A percentile compares a stretch with the other conserved stretches of the same genome.
phyloP scores from a whole-genome alignment of 1,139 yeast species.

The Diutina mesorugosa region DNA sequence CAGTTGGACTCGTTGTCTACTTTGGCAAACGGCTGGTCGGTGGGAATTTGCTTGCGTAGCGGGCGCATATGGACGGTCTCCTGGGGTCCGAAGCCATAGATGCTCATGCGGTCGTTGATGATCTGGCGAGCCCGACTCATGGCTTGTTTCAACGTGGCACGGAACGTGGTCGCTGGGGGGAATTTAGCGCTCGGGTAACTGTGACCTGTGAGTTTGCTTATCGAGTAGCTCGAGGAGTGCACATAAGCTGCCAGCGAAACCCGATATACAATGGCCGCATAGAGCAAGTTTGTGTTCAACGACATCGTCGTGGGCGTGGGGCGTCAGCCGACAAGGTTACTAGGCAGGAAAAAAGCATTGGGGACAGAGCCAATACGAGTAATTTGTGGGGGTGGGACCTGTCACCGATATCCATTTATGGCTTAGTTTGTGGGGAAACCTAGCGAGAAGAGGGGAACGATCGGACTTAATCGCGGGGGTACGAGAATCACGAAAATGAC shows the following conservation, averaged over 20 bases:
- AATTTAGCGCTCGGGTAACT: not conserved
- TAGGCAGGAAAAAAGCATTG: too few species aligned
- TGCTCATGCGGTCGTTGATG: not conserved
- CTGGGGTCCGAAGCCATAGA: not conserved
- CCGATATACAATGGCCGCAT: not conserved
- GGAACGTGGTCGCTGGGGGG: not conserved
- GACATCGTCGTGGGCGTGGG: not conserved
- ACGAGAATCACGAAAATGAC: too few species aligned
- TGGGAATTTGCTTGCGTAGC: constrained; percentile 13
- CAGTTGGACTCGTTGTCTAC: constrained; percentile 7
- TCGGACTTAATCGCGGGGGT: not conserved
- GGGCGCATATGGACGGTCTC: constrained; percentile 6
- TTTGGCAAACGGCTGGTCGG: constrained; percentile 10
- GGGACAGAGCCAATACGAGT: not conserved
- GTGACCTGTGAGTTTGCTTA: not conserved
- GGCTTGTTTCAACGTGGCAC: not conserved
- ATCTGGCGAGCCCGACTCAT: not conserved
- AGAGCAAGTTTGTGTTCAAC: not conserved
- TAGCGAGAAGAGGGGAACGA: not conserved
- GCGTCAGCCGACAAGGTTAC: not conserved
- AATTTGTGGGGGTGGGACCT: not conserved
- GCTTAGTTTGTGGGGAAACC: not conserved
- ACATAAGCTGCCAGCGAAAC: not conserved
- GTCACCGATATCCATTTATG: not conserved
- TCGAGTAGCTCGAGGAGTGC: not conserved